These are phyloP conservation scores for Dioscorea zingiberensis DNA, from an alignment of 106 monocot genomes.

Conservation along the genomic window DNA sequence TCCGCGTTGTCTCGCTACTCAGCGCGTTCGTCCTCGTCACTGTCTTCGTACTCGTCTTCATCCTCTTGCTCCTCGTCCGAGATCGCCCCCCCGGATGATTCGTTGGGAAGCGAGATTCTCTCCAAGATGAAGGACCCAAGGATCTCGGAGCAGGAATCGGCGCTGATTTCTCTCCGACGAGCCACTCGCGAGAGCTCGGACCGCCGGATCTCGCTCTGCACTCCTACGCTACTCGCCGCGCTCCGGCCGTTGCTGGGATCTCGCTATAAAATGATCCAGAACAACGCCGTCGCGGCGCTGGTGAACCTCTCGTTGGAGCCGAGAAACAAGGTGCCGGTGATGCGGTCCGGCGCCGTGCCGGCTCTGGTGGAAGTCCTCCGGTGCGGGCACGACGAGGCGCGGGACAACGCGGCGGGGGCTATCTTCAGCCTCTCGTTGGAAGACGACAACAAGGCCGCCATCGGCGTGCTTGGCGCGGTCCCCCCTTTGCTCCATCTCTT, in stretches of 20 bases:
- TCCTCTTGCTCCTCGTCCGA: too few relatives aligned
- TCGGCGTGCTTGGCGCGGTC: constrained; percentile 71
- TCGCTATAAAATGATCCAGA: constrained; percentile 15
- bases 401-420: constrained; percentile 65
- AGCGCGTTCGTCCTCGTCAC: too few relatives aligned
- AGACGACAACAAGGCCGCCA: constrained; percentile 50
- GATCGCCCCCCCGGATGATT: background rate
- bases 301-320: constrained; percentile 74
- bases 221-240: constrained; percentile 31
- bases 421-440: constrained; percentile 67
- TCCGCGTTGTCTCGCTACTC: too few relatives aligned
- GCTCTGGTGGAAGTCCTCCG: constrained; percentile 42
- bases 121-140: constrained; percentile 23
- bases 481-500: constrained; percentile 65
- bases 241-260: constrained; percentile 43
- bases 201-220: constrained; percentile 47
- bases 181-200: constrained; percentile 40
- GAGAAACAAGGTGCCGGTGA: constrained; percentile 52
- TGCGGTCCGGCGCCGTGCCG: constrained; percentile 57
- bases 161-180: constrained; percentile 34
- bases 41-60: background rate
- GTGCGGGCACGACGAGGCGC: constrained; percentile 27
- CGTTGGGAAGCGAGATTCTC: constrained; percentile 41
- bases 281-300: constrained; percentile 48
- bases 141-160: constrained; percentile 32